Evolutionary conservation across 2,329 filamentous ascomycete genomes (phyloP), one percentile per base, ranked within the genome.

Genomic region (Rugonectria rugulosa): DNA sequence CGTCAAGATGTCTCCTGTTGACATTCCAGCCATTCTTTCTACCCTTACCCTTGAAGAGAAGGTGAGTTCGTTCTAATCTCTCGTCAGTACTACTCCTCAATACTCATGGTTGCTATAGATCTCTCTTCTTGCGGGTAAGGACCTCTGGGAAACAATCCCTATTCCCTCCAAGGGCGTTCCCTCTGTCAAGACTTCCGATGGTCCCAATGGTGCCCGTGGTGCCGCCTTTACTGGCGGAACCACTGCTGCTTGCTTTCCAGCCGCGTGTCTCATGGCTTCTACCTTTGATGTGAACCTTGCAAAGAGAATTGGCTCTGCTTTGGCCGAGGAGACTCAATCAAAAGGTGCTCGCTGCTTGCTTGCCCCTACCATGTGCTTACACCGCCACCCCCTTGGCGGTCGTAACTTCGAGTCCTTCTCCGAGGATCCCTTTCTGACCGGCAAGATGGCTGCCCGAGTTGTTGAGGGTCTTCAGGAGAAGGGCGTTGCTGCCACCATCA

Each of bases 271-370:
- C 24, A 64, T 89, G 58, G 87, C 85, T 6, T 84, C 86, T 15
- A 88, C 86, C 17, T 89, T 85, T 76, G 85, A 89, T 65, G 65
- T 77, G 3, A 79, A 83, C 7, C 72, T 88, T 20, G 78, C 88
- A 38, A 73, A 81, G 47, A 72, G 82, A 50, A 78, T 87, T 15
- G 87, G 87, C n/a, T 72, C 77, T 32, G 74, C 85, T 15, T 79
- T 89, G 60, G 86, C 82, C 19, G 79, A 86, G 26, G 87, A 75
- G 53, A 68, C 71, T 5, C 68, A 69, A 6, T 68, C 65, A 56
- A 93, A 92, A 73, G 89, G 89, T 50, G 82, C 89, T 8, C 87
- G 91, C 63, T 82, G 90, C n/a, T 83, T 89, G 57, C 79, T 70
- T 37, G 68, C 64, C 14, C 68, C 68, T 6, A 70, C 68, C n/a